These are phyloP conservation scores for Globisporangium takayamanum DNA, from an alignment of 352 stramenopile genomes.

Conservation along the genomic window DNA sequence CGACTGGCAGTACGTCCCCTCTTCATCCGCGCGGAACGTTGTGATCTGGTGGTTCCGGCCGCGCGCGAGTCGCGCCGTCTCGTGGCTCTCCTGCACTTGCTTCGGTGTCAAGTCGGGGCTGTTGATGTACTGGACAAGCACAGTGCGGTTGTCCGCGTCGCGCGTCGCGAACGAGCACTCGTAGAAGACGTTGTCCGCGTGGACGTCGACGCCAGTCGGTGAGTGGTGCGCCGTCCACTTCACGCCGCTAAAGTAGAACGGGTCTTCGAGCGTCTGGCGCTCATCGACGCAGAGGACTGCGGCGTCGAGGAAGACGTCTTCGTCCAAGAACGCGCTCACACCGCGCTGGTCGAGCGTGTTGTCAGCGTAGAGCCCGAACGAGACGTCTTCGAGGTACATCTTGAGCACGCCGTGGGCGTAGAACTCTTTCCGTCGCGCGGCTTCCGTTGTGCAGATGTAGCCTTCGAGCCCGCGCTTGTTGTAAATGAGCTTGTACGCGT, in stretches of 20 bases:
- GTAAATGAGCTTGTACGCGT: conserved; percentile 18
- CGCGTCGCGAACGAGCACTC: conserved; percentile 10
- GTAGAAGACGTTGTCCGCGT: conserved; percentile 8
- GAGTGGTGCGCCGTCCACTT: conserved; percentile 25
- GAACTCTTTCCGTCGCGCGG: conserved; percentile 7
- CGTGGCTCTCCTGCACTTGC: conserved; percentile 1
- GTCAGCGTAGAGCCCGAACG: conserved; percentile 39
- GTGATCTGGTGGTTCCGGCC: conserved; percentile 2
- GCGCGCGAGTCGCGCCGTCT: background rate
- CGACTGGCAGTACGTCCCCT: conserved; percentile 11
- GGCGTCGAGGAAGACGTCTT: conserved; percentile 27
- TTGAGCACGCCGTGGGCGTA: conserved; percentile 10
- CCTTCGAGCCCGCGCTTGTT: conserved; percentile 32
- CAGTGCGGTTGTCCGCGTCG: conserved; percentile 9
- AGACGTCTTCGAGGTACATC: conserved; percentile 21
- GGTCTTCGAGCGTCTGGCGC: conserved; percentile 21
- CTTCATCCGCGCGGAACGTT: conserved; percentile 5
- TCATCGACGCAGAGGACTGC: conserved; percentile 41
- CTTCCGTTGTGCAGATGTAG: conserved; percentile 12
- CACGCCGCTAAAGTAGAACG: conserved; percentile 52
- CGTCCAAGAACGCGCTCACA: conserved; percentile 19
- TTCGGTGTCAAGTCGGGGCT: conserved; percentile 5
- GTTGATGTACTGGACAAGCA: conserved; percentile 13
- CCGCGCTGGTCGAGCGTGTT: conserved; percentile 30
- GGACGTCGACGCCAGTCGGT: background rate